Percentiles rank a stretch among this genome's conserved stretches.
These are phyloP conservation scores for Echium plantagineum DNA, from an alignment of 257 asterid genomes.

Conservation along the genomic window DNA sequence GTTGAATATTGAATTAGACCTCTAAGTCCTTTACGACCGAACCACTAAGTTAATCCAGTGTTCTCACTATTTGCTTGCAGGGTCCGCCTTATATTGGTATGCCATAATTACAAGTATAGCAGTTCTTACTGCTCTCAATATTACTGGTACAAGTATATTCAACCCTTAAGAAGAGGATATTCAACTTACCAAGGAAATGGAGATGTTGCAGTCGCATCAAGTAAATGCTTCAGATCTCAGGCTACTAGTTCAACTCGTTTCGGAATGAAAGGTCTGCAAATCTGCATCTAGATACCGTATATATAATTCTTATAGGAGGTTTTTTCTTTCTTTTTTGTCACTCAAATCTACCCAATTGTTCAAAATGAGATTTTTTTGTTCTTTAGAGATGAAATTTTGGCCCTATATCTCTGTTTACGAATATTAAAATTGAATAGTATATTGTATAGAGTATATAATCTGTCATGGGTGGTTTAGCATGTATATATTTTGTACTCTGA, in stretches of 20 bases:
- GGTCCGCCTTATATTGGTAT: constrained; percentile 62
- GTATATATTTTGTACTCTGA: too few relatives aligned
- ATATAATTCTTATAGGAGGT: not conserved
- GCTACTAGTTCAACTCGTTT: not conserved
- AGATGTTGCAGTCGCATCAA: not conserved
- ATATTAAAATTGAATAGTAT: too few relatives aligned
- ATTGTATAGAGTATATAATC: too few relatives aligned
- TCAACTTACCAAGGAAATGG: not conserved
- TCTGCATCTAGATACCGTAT: too few relatives aligned
- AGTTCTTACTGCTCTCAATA: constrained; percentile 59
- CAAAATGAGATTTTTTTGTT: not conserved
- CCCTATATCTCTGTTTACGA: too few relatives aligned
- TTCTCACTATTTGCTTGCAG: constrained; percentile 33
- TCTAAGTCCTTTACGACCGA: not conserved
- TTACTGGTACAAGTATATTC: constrained; percentile 65
- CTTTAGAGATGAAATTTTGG: not conserved
- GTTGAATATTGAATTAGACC: not conserved
- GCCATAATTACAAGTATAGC: constrained; percentile 63
- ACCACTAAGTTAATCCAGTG: not conserved
- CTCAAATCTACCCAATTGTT: not conserved
- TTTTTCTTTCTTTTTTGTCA: too few relatives aligned
- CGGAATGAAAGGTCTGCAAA: too few relatives aligned
- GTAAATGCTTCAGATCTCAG: not conserved
- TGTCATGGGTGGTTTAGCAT: too few relatives aligned
- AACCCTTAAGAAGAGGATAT: constrained; percentile 50